Base-by-base conservation (phyloP, 768 basidiomycete genomes). In the Harrya chromipes region DNA sequence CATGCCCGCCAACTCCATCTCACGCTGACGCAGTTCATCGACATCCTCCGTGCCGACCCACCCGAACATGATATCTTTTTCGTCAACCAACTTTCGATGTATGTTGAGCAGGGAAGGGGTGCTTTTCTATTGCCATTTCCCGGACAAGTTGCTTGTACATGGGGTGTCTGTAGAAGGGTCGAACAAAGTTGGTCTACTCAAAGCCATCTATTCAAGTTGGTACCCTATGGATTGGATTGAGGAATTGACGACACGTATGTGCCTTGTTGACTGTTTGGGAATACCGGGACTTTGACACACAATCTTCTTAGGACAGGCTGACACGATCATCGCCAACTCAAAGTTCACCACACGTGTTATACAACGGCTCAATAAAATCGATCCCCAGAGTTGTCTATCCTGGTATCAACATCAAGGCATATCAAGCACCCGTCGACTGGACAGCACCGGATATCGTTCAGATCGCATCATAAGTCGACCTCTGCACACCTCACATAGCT, bases 91-190 rank as follows among this genome's bases (percentile, higher is more conserved):
- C 82, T 98, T 17, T 93, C 92, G 5, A 92, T 94, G 2, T 93
- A 87, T 72, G 51, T 60, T 90, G 12, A 79, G 75, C 3, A 74
- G 74, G 19, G 90, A 81, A n/a, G 82, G 91, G 2, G 89, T 95
- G 26, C 85, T 98, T 17, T 98, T 97, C 69, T 98, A 99, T 66
- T 95, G 93, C 57, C 97, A 98, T 66, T 98, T 99, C 58, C 97
- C 95, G 0, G 95, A 99, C 71, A 95, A 95, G 67, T 74, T 98
- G 1, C 78, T 97, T 23, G 82, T 87, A 7, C 80, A 82, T 53
- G 88, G 88, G 0, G 82, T 69, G 4, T 67, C 78, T 60, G 75
- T 83, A 0, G 82, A 86, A 45, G 84, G 80, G 12, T 67, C 72
- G 46, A 73, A 64, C 43, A 71, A 70, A 3, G 68, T 70, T 0